phyloP scores from a whole-genome alignment of 2,329 filamentous ascomycete genomes.

The Pseudogymnoascus sp. region DNA sequence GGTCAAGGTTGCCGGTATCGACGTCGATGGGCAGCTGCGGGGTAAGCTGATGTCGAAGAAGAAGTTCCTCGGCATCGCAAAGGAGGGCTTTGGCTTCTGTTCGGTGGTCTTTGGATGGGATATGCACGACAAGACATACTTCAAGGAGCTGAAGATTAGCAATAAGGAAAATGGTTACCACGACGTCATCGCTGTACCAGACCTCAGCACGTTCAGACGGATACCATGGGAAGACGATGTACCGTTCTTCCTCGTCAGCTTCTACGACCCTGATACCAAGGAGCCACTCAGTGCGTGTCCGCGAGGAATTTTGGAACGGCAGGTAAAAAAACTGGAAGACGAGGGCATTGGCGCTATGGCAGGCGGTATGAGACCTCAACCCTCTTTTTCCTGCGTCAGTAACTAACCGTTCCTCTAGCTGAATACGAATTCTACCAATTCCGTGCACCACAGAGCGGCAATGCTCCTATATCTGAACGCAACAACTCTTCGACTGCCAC shows the following conservation, averaged over 20 bases:
- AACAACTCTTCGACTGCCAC: constrained; percentile 62
- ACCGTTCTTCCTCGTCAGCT: constrained; percentile 78
- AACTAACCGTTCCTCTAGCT: constrained; percentile 42
- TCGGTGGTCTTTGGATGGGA: constrained; percentile 95
- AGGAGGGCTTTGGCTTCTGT: constrained; percentile 83
- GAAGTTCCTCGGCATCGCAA: constrained; percentile 80
- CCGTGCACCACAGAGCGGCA: constrained; percentile 49
- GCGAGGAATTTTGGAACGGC: constrained; percentile 62
- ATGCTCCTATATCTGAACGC: constrained; percentile 41
- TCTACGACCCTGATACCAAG: constrained; percentile 71
- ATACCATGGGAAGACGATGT: constrained; percentile 88
- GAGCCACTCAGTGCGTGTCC: constrained; percentile 70
- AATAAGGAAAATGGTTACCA: constrained; percentile 87
- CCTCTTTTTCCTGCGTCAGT: constrained; percentile 4
- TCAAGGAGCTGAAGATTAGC: constrained; percentile 75
- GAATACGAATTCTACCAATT: constrained; percentile 97
- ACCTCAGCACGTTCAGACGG: constrained; percentile 67
- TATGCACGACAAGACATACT: constrained; percentile 90
- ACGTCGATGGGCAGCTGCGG: constrained; percentile 79
- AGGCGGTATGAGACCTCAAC: constrained; percentile 56
- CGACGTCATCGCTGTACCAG: constrained; percentile 74
- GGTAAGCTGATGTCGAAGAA: constrained; percentile 89
- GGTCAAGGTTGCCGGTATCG: constrained; percentile 81
- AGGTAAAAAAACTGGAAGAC: constrained; percentile 57
- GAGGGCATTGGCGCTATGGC: constrained; percentile 79